Conservation (phyloP, 2,329 filamentous ascomycete species). For the Tolypocladium nubicola region DNA sequence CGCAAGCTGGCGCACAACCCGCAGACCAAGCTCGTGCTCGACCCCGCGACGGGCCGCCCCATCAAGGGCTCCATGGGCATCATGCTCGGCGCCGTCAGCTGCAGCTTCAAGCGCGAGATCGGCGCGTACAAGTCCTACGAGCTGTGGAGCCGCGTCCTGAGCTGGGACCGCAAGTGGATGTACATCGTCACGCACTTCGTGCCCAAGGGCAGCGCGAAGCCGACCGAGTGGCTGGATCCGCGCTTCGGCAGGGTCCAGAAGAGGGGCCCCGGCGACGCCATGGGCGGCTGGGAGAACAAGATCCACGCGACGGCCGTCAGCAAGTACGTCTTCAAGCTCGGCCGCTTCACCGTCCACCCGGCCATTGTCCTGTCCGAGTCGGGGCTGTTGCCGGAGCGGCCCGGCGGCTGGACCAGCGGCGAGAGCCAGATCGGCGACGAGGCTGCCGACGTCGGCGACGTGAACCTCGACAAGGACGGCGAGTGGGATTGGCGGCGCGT, state of each 20-base stretch:
- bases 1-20: slow-evolving; percentile 7
- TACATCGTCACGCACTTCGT: slow-evolving; percentile 69
- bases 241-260: slow-evolving; percentile 30
- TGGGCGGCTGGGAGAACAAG: slow-evolving; percentile 45
- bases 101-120: slow-evolving; percentile 66
- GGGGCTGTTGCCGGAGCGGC: slow-evolving; percentile 63
- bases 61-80: slow-evolving; percentile 47
- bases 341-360: slow-evolving; percentile 74
- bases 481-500: slow-evolving; percentile 49
- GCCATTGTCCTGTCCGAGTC: slow-evolving; percentile 62
- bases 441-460: slow-evolving; percentile 24
- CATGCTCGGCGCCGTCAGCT: slow-evolving; percentile 62
- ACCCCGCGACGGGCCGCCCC: slow-evolving; percentile 35
- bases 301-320: slow-evolving; percentile 62
- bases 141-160: slow-evolving; percentile 59
- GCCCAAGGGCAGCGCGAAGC: slow-evolving; percentile 46
- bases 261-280: slow-evolving; percentile 23
- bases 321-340: slow-evolving; percentile 78
- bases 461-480: slow-evolving; percentile 21
- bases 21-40: slow-evolving; percentile 30
- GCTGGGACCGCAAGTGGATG: slow-evolving; percentile 76
- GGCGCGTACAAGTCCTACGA: slow-evolving; percentile 59
- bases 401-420: slow-evolving; percentile 50
- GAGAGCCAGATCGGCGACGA: slow-evolving; percentile 29
- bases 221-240: slow-evolving; percentile 40